Evolutionary conservation across 2,329 filamentous ascomycete species (phyloP).

Genomic region (Pseudopyricularia cyperi): DNA sequence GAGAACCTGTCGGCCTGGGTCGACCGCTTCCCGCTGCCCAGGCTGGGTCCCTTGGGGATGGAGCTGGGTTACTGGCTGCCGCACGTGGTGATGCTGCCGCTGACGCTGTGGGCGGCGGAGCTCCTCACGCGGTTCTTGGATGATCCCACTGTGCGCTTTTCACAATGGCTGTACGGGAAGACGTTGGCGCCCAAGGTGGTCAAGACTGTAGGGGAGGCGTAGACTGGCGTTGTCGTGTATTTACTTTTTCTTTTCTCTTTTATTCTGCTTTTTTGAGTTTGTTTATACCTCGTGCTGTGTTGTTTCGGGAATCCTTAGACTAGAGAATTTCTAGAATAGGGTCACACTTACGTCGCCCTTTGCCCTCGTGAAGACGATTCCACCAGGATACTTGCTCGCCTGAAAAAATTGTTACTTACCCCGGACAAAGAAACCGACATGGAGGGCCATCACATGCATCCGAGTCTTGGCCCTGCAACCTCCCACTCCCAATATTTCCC

Average conservation of each 20-base stretch:
- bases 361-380: too few species aligned
- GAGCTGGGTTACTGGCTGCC: conserved; percentile 46
- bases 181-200: conserved; percentile 1
- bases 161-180: conserved; percentile 41
- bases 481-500: neutral
- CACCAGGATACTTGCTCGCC: too few species aligned
- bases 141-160: conserved; percentile 44
- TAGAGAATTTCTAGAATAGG: neutral
- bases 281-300: too few species aligned
- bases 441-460: too few species aligned
- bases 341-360: neutral
- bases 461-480: neutral
- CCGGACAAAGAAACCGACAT: too few species aligned
- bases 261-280: neutral
- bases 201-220: neutral
- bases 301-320: too few species aligned
- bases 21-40: conserved; percentile 40
- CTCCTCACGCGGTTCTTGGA: conserved; percentile 42
- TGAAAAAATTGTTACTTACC: too few species aligned
- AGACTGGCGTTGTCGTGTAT: neutral
- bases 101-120: conserved; percentile 46
- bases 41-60: conserved; percentile 43
- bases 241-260: neutral
- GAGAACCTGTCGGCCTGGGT: conserved; percentile 43
- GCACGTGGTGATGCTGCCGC: conserved; percentile 45